Evolutionary conservation across 2,329 filamentous ascomycete species (phyloP).

Genomic region (Tolypocladium guangdongense): DNA sequence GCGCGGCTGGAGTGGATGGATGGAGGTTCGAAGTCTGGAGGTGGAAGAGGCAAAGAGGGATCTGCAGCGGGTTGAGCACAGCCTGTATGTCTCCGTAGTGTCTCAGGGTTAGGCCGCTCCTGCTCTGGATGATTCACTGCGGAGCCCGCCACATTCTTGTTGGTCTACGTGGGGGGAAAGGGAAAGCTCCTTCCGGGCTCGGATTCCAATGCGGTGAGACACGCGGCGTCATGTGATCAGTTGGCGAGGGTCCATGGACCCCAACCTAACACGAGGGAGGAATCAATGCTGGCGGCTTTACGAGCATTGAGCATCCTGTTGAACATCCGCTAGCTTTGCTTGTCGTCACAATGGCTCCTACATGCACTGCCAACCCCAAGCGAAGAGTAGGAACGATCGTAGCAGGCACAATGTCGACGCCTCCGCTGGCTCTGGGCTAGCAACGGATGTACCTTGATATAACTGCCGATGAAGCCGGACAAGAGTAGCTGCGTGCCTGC

Average conservation of each 20-base stretch:
- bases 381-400: not conserved
- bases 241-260: too few species aligned
- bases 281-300: not conserved
- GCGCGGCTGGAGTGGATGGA: not conserved
- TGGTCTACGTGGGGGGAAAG: not conserved
- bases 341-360: not conserved
- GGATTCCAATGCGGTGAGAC: not conserved
- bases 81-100: not conserved
- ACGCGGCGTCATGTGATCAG: slow-evolving; percentile 1
- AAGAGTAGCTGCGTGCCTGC: not conserved
- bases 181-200: not conserved
- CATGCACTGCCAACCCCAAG: not conserved
- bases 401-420: not conserved
- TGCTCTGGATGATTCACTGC: not conserved
- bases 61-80: not conserved
- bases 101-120: not conserved
- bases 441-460: too few species aligned
- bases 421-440: not conserved
- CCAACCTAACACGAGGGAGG: not conserved
- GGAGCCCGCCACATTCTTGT: not conserved
- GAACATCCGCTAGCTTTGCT: not conserved
- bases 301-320: not conserved
- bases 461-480: not conserved
- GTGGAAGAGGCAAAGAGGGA: not conserved
- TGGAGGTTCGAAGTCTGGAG: not conserved